Base-by-base conservation (phyloP, 495 filamentous ascomycete species). In the Parathielavia appendiculata region DNA sequence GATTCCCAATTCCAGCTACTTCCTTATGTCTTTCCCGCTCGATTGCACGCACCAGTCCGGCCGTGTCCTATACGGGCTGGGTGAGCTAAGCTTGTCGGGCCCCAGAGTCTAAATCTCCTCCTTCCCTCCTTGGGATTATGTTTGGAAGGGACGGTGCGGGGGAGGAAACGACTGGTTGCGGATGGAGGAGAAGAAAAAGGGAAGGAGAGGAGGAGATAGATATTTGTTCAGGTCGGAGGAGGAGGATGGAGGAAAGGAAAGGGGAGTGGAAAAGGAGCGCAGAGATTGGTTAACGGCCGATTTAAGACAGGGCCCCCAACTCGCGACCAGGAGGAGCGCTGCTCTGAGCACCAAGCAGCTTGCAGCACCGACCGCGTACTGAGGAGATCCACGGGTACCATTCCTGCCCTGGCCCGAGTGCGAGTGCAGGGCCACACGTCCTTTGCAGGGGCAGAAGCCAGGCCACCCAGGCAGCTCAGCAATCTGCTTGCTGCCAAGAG, bases 171-270 rank as follows among this genome's bases (percentile, higher is more conserved):
- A 79, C 72, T 78, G 74, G 73, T 80, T 80, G 79, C 69, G 79
- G 79, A 78, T 78, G 72, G 74, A 73, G 71, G 75, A 75, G 73
- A 74, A 73, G 70, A 68, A 61, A 69, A 67, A 68, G 71, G 69
- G 64, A 72, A 78, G 79, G 73, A 70, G 75, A 74, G 68, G 75
- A 76, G 75, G 73, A 72, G 73, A 70, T 75, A 77, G 75, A 79
- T 77, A 76, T 78, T 76, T 72, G 71, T 72, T 79, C 71, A 72
- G 79, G 78, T 75, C 74, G 79, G 73, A 77, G 76, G 81, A 76
- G 72, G 78, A 77, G 74, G 73, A 67, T 72, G 73, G 68, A 76
- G 76, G 79, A 30, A 6, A 30, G 26, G 75, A 74, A 73, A 78
- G 74, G 74, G 74, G 75, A 75, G 77, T 71, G 74, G 76, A 73